These are phyloP conservation scores for Urochloa ruziziensis DNA, from an alignment of 176 grass and related monocot species.

Conservation along the genomic window DNA sequence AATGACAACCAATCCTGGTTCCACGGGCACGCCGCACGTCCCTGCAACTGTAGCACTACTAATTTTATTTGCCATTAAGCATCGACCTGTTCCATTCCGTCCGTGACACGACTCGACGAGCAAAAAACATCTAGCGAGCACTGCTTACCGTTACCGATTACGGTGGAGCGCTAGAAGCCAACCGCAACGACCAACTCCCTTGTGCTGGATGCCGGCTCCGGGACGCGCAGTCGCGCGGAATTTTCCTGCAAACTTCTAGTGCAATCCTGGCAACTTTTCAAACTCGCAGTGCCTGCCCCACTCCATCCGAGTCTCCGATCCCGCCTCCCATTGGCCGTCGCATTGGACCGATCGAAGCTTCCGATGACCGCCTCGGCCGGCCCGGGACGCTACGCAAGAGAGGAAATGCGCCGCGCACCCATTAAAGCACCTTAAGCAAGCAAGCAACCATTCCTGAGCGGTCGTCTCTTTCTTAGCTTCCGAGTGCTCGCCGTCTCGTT, in stretches of 20 bases:
- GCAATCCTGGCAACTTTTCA: background rate
- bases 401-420: background rate
- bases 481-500: background rate
- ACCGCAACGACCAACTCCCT: background rate
- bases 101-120: background rate
- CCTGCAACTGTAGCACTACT: background rate
- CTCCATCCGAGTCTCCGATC: background rate
- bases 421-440: background rate
- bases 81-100: background rate
- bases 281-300: background rate
- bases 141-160: too few relatives aligned
- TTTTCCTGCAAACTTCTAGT: background rate
- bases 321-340: background rate
- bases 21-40: background rate
- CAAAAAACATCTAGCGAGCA: too few relatives aligned
- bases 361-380: background rate
- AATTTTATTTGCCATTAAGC: too few relatives aligned
- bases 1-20: background rate
- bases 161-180: background rate
- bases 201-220: background rate
- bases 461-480: background rate
- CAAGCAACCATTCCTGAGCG: background rate
- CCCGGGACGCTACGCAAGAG: background rate
- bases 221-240: background rate
- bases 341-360: constrained; percentile 5